These are phyloP conservation scores for Boletus rufocinnamomeus DNA, from an alignment of 768 basidiomycete species.

Conservation along the genomic window DNA sequence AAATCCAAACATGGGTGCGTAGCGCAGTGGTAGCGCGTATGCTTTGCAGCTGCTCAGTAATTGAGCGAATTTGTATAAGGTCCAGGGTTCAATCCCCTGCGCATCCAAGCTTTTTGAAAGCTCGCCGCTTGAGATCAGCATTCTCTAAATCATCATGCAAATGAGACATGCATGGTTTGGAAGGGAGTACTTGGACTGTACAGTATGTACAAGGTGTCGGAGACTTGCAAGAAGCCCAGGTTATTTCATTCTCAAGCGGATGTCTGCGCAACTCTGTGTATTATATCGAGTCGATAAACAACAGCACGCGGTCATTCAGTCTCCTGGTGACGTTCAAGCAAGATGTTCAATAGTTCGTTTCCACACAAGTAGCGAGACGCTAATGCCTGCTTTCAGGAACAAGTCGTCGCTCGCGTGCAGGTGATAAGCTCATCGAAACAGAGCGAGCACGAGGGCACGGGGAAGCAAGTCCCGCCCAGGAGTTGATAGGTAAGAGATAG, in stretches of 20 bases:
- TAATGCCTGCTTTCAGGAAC: not conserved
- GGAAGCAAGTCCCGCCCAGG: not conserved
- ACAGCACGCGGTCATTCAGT: not conserved
- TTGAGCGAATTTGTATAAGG: slow-evolving; percentile 38
- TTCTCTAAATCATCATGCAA: not conserved
- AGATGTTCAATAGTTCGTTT: not conserved
- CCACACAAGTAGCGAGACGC: not conserved
- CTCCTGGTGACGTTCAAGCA: not conserved
- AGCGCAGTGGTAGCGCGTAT: slow-evolving; percentile 45
- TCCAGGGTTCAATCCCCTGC: slow-evolving; percentile 47
- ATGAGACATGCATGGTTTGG: not conserved
- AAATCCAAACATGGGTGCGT: slow-evolving; percentile 16
- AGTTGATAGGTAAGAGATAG: not conserved
- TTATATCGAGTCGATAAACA: not conserved
- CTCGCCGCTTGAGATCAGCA: too few species aligned
- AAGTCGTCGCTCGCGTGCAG: not conserved
- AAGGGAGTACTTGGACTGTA: too few species aligned
- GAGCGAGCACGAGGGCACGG: not conserved
- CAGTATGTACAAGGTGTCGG: too few species aligned
- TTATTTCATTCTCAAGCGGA: not conserved
- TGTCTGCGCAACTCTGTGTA: not conserved
- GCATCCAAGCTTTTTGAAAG: slow-evolving; percentile 35
- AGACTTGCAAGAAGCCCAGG: too few species aligned
- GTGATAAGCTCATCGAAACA: not conserved
- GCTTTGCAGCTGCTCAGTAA: slow-evolving; percentile 36